Evolutionary conservation across 306 rosid genomes (phyloP).

Genomic region (Macrotyloma uniflorum): DNA sequence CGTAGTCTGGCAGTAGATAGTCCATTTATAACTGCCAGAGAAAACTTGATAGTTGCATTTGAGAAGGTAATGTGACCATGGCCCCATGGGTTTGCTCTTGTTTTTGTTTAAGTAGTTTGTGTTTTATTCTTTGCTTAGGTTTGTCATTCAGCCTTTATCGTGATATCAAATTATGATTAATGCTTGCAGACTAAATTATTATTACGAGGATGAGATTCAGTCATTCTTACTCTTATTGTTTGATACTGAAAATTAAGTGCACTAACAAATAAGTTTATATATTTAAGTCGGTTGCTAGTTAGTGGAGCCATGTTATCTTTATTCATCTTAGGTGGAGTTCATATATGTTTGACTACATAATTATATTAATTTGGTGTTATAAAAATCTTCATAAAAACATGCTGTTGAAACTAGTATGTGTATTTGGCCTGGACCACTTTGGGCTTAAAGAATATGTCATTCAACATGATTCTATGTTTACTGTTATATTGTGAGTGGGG

Average conservation of each 20-base stretch:
- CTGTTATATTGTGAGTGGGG: neutral
- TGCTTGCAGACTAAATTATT: conserved; percentile 8
- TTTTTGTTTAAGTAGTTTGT: neutral
- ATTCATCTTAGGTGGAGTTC: neutral
- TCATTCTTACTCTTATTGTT: neutral
- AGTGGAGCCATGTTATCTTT: neutral
- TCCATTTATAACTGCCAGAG: conserved; percentile 92
- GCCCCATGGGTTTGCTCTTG: neutral
- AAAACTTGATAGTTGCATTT: conserved; percentile 89
- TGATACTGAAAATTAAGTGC: conserved; percentile 4
- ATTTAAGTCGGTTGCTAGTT: neutral
- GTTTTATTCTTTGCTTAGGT: neutral
- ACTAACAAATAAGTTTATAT: neutral
- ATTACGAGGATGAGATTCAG: conserved; percentile 8
- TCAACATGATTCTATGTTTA: neutral
- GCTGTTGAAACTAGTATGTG: neutral
- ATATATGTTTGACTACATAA: neutral
- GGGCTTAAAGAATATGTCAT: conserved; percentile 10
- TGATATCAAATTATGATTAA: conserved; percentile 8
- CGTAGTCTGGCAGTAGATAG: conserved; percentile 88
- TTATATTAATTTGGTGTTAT: neutral
- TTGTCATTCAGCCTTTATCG: neutral
- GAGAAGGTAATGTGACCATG: conserved; percentile 68
- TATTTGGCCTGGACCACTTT: neutral
- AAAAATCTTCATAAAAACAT: neutral